phyloP scores from a whole-genome alignment of 441 rosid genomes.

The Gossypium davidsonii region DNA sequence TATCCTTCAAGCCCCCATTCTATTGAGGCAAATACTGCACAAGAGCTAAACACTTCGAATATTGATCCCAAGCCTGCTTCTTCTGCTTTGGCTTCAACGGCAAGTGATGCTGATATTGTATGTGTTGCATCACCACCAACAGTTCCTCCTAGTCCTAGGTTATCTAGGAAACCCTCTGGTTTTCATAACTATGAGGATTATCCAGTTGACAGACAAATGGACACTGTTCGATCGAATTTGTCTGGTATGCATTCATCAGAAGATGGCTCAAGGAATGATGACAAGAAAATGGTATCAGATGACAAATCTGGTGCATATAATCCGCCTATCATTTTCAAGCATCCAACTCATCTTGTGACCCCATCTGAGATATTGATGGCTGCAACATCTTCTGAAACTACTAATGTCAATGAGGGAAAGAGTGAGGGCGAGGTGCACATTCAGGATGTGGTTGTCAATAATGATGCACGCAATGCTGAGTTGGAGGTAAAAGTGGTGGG shows the following conservation, averaged over 20 bases:
- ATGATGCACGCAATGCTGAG: slow-evolving; percentile 35
- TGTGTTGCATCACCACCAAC: slow-evolving; percentile 39
- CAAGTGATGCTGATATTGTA: slow-evolving; percentile 39
- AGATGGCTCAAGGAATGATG: slow-evolving; percentile 41
- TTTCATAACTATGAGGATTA: slow-evolving; percentile 42
- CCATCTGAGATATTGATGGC: slow-evolving; percentile 72
- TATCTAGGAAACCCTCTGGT: slow-evolving; percentile 43
- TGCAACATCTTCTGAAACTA: slow-evolving; percentile 50
- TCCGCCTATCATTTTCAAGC: slow-evolving; percentile 50
- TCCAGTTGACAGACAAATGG: slow-evolving; percentile 51
- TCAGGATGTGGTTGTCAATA: slow-evolving; percentile 45
- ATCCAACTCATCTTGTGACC: slow-evolving; percentile 81
- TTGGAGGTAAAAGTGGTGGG: slow-evolving; percentile 62
- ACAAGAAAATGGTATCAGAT: slow-evolving; percentile 38
- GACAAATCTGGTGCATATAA: slow-evolving; percentile 37
- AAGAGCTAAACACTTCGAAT: slow-evolving; percentile 27
- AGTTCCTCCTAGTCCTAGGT: slow-evolving; percentile 49
- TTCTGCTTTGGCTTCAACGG: slow-evolving; percentile 30
- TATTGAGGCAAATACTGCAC: slow-evolving; percentile 17
- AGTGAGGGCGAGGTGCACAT: slow-evolving; percentile 38
- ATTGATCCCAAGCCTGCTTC: slow-evolving; percentile 30
- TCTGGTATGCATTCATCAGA: slow-evolving; percentile 33
- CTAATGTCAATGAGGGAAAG: slow-evolving; percentile 34
- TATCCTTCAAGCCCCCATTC: slow-evolving; percentile 33
- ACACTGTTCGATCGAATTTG: slow-evolving; percentile 27